Evolutionary conservation across 495 filamentous ascomycete genomes (phyloP).

Genomic region (Aspergillus nanangensis): DNA sequence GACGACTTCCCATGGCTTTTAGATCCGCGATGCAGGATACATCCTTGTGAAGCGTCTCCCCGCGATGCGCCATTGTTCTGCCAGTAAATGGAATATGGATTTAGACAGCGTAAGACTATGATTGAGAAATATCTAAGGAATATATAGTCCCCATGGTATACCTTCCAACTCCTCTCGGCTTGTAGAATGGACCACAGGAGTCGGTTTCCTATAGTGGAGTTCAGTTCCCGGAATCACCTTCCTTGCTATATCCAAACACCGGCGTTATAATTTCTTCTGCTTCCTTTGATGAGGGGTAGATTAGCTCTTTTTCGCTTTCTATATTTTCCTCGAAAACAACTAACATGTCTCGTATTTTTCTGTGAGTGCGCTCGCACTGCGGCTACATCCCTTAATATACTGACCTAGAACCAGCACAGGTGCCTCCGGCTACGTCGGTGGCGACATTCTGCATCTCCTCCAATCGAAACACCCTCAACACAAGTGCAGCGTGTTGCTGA

Average conservation of each 20-base stretch:
- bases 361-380: constrained; percentile 13
- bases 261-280: too few species aligned
- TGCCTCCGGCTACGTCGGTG: constrained; percentile 64
- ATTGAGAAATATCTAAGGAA: not conserved
- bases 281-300: too few species aligned
- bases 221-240: constrained; percentile 12
- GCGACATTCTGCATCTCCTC: constrained; percentile 55
- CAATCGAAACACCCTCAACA: constrained; percentile 54
- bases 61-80: constrained; percentile 33
- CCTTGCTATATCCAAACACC: not conserved
- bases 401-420: constrained; percentile 33
- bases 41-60: constrained; percentile 26
- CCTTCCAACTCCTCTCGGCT: too few species aligned
- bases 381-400: too few species aligned
- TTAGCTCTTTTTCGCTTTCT: too few species aligned
- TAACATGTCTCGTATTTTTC: constrained; percentile 22
- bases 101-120: not conserved
- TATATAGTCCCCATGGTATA: not conserved
- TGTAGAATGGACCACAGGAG: too few species aligned
- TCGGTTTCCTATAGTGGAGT: too few species aligned
- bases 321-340: too few species aligned
- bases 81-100: too few species aligned
- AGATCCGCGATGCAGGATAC: constrained; percentile 31
- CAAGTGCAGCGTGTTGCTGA: constrained; percentile 54
- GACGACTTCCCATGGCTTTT: constrained; percentile 23